A percentile compares a stretch with the other conserved stretches of the same genome.
Conservation (phyloP, 495 filamentous ascomycete species). For the Thermochaetoides thermophila region DNA sequence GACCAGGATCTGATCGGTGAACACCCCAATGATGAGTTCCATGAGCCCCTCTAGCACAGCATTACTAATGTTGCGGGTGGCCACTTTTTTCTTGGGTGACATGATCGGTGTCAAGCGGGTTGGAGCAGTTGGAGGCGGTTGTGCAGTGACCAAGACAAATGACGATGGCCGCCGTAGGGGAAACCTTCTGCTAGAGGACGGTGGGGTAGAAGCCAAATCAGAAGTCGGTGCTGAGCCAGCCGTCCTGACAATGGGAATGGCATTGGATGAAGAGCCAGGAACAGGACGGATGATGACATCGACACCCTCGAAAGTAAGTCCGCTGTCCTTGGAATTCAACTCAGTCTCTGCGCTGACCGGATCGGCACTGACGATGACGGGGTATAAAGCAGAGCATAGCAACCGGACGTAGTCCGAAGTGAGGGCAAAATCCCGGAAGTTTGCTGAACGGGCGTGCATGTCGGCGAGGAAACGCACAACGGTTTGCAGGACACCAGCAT, state of each 20-base stretch:
- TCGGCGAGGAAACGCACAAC: constrained; percentile 68
- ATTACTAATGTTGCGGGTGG: constrained; percentile 42
- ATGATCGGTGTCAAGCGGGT: constrained; percentile 48
- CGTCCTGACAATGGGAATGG: constrained; percentile 55
- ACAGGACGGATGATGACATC: constrained; percentile 69
- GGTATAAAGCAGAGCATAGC: constrained; percentile 65
- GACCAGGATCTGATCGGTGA: constrained; percentile 64
- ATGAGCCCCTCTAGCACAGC: constrained; percentile 59
- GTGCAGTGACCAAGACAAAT: constrained; percentile 72
- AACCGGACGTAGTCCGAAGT: constrained; percentile 65
- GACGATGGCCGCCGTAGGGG: constrained; percentile 65
- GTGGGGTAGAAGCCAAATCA: too few relatives aligned
- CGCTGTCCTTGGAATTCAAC: constrained; percentile 59
- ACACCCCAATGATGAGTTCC: constrained; percentile 60
- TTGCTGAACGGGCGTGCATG: constrained; percentile 53
- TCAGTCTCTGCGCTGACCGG: constrained; percentile 68
- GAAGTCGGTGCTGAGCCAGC: too few relatives aligned
- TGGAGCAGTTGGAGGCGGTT: constrained; percentile 40
- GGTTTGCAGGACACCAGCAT: constrained; percentile 47
- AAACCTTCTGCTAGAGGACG: too few relatives aligned
- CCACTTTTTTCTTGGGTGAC: constrained; percentile 38
- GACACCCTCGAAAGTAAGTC: constrained; percentile 70
- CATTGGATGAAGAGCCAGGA: constrained; percentile 36
- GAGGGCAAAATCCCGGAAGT: constrained; percentile 67
- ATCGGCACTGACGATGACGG: constrained; percentile 72